Conservation (phyloP, 2,329 filamentous ascomycete species). For the Claviceps sp. region DNA sequence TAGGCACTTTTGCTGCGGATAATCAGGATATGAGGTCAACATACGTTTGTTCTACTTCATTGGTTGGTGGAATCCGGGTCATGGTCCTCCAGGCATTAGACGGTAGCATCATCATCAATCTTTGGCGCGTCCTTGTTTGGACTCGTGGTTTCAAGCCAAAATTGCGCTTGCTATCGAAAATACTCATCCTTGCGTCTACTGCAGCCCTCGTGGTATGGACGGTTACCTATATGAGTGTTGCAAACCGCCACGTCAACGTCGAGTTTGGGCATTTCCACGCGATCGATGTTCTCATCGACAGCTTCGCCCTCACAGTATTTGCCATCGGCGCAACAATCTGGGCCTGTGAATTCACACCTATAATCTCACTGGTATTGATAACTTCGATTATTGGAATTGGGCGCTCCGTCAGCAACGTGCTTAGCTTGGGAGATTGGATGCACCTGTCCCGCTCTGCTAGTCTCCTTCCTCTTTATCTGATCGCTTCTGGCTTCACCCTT, state of each 20-base stretch:
- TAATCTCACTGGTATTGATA: conserved; percentile 28
- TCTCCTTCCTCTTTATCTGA: conserved; percentile 24
- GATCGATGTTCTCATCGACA: conserved; percentile 36
- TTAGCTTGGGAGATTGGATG: conserved; percentile 30
- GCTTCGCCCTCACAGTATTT: conserved; percentile 30
- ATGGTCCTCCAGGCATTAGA: conserved; percentile 34
- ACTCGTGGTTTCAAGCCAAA: conserved; percentile 32
- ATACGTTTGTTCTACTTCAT: conserved; percentile 33
- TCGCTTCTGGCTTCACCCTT: conserved; percentile 26
- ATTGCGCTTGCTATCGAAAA: conserved; percentile 29
- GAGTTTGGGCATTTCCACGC: conserved; percentile 31
- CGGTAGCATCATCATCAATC: conserved; percentile 29
- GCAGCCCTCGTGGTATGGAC: conserved; percentile 25
- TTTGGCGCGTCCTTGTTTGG: conserved; percentile 40
- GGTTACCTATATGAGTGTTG: conserved; percentile 16
- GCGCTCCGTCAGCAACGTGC: conserved; percentile 22
- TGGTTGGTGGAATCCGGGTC: conserved; percentile 25
- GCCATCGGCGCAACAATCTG: conserved; percentile 31
- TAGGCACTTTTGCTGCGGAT: conserved; percentile 28
- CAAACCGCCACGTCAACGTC: conserved; percentile 10
- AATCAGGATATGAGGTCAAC: conserved; percentile 30
- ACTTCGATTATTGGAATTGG: conserved; percentile 29
- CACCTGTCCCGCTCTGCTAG: conserved; percentile 24
- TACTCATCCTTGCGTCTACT: conserved; percentile 28
- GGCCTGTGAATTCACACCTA: conserved; percentile 31